Conservation (phyloP, 345 rosid species). For the Bruguiera parviflora region DNA sequence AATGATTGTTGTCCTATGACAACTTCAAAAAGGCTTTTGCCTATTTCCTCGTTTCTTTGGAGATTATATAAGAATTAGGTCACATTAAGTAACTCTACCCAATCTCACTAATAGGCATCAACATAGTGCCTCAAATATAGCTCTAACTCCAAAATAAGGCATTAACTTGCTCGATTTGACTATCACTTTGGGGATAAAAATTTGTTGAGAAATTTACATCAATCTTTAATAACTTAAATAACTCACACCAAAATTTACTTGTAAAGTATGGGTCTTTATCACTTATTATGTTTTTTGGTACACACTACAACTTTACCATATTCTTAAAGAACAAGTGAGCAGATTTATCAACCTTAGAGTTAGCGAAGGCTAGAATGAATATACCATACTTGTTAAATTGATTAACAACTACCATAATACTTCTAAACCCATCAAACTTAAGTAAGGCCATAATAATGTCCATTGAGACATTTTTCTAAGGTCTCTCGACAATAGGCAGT, state of each 20-base stretch:
- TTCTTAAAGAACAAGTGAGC: background rate
- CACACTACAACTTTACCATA: background rate
- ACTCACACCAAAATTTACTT: background rate
- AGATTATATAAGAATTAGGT: background rate
- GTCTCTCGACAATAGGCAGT: background rate
- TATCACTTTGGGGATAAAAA: background rate
- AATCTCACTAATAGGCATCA: background rate
- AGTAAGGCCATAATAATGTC: background rate
- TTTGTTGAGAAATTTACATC: background rate
- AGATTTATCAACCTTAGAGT: background rate
- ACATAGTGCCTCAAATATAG: background rate
- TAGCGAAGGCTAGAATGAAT: background rate
- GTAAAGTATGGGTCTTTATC: background rate
- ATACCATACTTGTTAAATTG: too few species aligned
- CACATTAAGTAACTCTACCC: background rate
- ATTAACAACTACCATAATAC: too few species aligned
- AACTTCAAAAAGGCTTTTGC: background rate
- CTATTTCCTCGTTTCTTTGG: background rate
- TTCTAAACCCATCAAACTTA: background rate
- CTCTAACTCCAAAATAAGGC: background rate
- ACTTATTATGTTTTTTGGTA: background rate
- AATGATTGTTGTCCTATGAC: background rate
- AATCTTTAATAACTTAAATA: background rate
- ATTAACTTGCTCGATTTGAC: background rate
- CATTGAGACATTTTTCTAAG: background rate